Evolutionary conservation across 495 filamentous ascomycete species (phyloP), one percentile per base, ranked within the genome.

Genomic region (Parathielavia appendiculata): DNA sequence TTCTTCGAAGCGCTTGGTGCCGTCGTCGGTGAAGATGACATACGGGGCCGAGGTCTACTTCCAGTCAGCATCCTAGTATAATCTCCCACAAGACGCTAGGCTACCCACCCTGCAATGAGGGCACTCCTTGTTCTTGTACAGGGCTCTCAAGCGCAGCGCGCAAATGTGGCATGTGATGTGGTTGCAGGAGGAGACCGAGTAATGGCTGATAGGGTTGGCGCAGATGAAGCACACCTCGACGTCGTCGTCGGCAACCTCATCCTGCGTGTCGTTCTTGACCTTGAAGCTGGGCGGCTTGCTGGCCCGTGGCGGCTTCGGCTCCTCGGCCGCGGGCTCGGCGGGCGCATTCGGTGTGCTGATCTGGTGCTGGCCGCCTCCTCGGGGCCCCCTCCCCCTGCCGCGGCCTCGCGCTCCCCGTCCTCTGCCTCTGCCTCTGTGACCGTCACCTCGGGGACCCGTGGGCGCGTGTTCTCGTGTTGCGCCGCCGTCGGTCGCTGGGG

Each of bases 121-220:
- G 68, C 93, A 99, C 53, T 88, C 86, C 70, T 92, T 95, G 58
- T 83, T 92, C 78, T 97, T 97, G 71, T 97, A 99, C 44, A 99
- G 73, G 0, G 91, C 93, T 51, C 93, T 81, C 75, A 96, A 76
- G 48, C 95, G 80, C 62, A 99, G 73, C 4, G 91, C 85, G 69
- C 93, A 98, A 54, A 97, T 95, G 74, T 97, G 93, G 70, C 93
- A 98, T 11, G 91, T 96, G 19, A 86, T 80, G 73, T 98, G 95
- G 69, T 93, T 96, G 72, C 93, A 98, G 14, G 93, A 93, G 17
- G 91, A 84, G 47, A 97, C 81, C 4, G 90, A 86, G 53, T 85
- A 85, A 75, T 96, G 91, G 48, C 84, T 81, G 51, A 97, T 86
- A 1, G 83, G 81, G 41, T 88, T 92, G 23, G 95, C 91, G 70